A percentile compares a stretch with the other conserved stretches of the same genome.
These are phyloP conservation scores for Friedmanniomyces endolithicus DNA, from an alignment of 495 filamentous ascomycete species.

Conservation along the genomic window DNA sequence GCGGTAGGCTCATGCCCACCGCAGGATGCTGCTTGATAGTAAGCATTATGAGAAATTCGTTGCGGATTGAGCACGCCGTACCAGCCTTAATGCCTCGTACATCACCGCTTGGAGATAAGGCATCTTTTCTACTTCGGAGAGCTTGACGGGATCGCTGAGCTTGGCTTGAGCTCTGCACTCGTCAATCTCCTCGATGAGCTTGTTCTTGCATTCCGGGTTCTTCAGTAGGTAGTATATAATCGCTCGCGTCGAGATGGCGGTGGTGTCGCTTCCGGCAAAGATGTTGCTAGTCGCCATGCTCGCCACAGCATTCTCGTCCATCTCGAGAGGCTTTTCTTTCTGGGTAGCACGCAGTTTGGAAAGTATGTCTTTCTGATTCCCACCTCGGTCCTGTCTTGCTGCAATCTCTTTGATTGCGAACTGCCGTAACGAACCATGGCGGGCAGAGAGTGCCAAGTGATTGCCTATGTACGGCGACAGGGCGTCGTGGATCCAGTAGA, in stretches of 20 bases:
- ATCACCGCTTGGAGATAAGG: slow-evolving; percentile 30
- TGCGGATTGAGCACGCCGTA: not conserved
- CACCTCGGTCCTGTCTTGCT: slow-evolving; percentile 20
- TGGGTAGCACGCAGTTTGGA: slow-evolving; percentile 21
- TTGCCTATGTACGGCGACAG: slow-evolving; percentile 26
- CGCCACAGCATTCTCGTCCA: slow-evolving; percentile 20
- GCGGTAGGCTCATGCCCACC: slow-evolving; percentile 23
- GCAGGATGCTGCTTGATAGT: slow-evolving; percentile 20
- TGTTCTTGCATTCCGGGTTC: slow-evolving; percentile 19
- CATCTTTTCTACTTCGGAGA: slow-evolving; percentile 22
- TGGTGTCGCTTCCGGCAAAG: slow-evolving; percentile 27
- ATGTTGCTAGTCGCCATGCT: slow-evolving; percentile 25
- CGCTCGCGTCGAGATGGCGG: slow-evolving; percentile 24
- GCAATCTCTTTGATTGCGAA: slow-evolving; percentile 24
- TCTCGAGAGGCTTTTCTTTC: slow-evolving; percentile 22
- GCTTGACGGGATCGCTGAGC: slow-evolving; percentile 16
- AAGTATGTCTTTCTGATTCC: slow-evolving; percentile 23
- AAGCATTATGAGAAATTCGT: not conserved
- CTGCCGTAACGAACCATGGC: slow-evolving; percentile 25
- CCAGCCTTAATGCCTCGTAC: slow-evolving; percentile 24
- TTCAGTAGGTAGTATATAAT: slow-evolving; percentile 28
- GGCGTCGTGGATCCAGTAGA: slow-evolving; percentile 27
- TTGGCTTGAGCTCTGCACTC: slow-evolving; percentile 4
- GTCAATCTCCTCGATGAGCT: slow-evolving; percentile 24
- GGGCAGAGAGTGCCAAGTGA: slow-evolving; percentile 23